Percentiles rank a stretch among this genome's conserved stretches.
Evolutionary conservation across 495 filamentous ascomycete species (phyloP).

Genomic region (Mytilinidion resinicola): DNA sequence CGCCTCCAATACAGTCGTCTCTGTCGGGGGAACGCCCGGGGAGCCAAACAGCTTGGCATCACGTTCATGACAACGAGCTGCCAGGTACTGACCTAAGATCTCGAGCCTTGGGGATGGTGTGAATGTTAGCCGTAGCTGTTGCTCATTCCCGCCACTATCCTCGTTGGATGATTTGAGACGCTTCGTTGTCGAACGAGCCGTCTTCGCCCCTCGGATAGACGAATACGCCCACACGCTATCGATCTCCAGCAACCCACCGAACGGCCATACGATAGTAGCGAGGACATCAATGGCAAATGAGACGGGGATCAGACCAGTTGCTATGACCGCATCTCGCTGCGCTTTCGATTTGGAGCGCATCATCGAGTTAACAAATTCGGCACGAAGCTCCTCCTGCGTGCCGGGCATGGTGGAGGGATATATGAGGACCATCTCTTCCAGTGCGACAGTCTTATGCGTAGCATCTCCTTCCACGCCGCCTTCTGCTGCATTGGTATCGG

Average conservation of each 20-base stretch:
- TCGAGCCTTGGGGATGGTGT: conserved; percentile 30
- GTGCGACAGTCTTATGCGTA: conserved; percentile 32
- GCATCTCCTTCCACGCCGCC: conserved; percentile 21
- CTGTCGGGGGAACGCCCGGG: conserved; percentile 26
- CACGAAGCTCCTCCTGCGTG: conserved; percentile 28
- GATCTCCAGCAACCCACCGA: conserved; percentile 34
- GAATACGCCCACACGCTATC: conserved; percentile 35
- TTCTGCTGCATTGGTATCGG: conserved; percentile 24
- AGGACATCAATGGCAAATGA: conserved; percentile 32
- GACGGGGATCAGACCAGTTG: conserved; percentile 34
- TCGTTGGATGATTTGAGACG: conserved; percentile 23
- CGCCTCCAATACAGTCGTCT: conserved; percentile 32
- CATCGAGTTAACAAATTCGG: conserved; percentile 37
- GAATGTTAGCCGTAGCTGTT: conserved; percentile 30
- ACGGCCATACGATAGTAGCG: conserved; percentile 33
- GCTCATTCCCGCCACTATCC: conserved; percentile 16
- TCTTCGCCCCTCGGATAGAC: conserved; percentile 35
- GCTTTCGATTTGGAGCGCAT: conserved; percentile 35
- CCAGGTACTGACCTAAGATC: conserved; percentile 31
- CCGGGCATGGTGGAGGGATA: conserved; percentile 27
- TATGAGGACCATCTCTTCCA: conserved; percentile 35
- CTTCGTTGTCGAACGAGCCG: conserved; percentile 30
- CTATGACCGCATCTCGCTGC: conserved; percentile 34
- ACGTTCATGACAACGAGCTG: conserved; percentile 26
- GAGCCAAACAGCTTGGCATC: conserved; percentile 26